Percentiles rank a stretch among this genome's conserved stretches.
Conservation (phyloP, 306 rosid species). For the Cucurbita argyrosperma region DNA sequence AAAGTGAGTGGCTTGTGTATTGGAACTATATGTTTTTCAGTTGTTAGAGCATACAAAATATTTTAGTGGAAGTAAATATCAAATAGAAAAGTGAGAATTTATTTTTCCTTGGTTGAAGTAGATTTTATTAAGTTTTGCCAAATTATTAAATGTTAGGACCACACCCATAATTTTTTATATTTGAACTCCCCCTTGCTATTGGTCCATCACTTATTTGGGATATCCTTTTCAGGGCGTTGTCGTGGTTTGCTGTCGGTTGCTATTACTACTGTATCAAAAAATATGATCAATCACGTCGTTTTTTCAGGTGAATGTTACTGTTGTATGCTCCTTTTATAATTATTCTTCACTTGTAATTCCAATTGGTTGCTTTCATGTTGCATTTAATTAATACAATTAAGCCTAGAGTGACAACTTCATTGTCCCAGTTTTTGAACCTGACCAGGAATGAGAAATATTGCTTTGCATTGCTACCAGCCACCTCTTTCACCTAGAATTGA, state of each 20-base stretch:
- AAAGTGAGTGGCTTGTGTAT: slow-evolving; percentile 34
- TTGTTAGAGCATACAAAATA: not conserved
- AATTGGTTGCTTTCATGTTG: not conserved
- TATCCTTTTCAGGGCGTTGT: slow-evolving; percentile 54
- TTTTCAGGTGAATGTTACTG: slow-evolving; percentile 50
- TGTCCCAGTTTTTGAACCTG: not conserved
- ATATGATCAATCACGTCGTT: slow-evolving; percentile 77
- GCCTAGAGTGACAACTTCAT: not conserved
- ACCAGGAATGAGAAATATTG: not conserved
- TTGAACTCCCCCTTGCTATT: not conserved
- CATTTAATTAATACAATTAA: not conserved
- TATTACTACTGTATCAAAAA: slow-evolving; percentile 91
- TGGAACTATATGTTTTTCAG: not conserved
- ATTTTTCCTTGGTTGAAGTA: not conserved
- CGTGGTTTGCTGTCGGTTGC: slow-evolving; percentile 99
- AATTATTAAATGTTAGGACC: not conserved
- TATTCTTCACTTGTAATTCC: not conserved
- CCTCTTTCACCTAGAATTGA: not conserved
- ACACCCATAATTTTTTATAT: not conserved
- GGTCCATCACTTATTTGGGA: not conserved
- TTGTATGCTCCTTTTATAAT: not conserved
- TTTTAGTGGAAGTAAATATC: not conserved
- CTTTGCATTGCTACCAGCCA: not conserved
- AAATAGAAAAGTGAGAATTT: not conserved
- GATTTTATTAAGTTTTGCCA: not conserved